Evolutionary conservation across 2,329 filamentous ascomycete species (phyloP), one percentile per base, ranked within the genome.

Genomic region (Lachnellula suecica): DNA sequence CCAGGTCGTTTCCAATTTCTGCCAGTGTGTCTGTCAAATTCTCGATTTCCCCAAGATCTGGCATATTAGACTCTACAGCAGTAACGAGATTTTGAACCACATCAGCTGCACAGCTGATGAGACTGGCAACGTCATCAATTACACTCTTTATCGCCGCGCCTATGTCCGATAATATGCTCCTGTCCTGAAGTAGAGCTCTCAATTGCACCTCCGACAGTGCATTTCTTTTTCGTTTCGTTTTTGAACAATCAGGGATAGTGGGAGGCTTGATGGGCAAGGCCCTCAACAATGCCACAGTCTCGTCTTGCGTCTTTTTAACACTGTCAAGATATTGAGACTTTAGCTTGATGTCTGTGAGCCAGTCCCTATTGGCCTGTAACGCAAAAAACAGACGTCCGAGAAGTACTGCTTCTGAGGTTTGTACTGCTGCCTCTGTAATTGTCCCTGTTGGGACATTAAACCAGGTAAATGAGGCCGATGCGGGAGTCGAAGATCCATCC

Each of bases 21-120:
- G 24, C 47, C 10, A 57, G 23, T 23, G 31, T 47, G 44, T 57
- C 54, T 27, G 54, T 57, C 24, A 53, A 43, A 17, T 47, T 31
- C 43, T 53, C 20, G 34, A 57, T 49, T 6, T 41, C 9, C 25
- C 13, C 25, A 17, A 57, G 17, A 15, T 49, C 20, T 27, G 47
- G 50, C 9, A 19, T 41, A 43, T 41, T 15, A 27, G 13, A 13
- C 8, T 57, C 23, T 8, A 57, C 51, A 38, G 42, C 34, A 43
- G 46, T 44, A 22, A 48, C 38, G 17, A 57, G 45, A 29, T 51
- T 57, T 6, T 49, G 41, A 7, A 53, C 44, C 11, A 57, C 47
- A 24, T 51, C 42, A 19, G 29, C n/a, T 22, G 47, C 51, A 44
- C 54, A 57, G 40, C 27, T 53, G 13, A 57, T 15, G 29, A 57